A percentile compares a stretch with the other conserved stretches of the same genome.
These are phyloP conservation scores for Megacollybia platyphylla DNA, from an alignment of 1,284 basidiomycete genomes.

Conservation along the genomic window DNA sequence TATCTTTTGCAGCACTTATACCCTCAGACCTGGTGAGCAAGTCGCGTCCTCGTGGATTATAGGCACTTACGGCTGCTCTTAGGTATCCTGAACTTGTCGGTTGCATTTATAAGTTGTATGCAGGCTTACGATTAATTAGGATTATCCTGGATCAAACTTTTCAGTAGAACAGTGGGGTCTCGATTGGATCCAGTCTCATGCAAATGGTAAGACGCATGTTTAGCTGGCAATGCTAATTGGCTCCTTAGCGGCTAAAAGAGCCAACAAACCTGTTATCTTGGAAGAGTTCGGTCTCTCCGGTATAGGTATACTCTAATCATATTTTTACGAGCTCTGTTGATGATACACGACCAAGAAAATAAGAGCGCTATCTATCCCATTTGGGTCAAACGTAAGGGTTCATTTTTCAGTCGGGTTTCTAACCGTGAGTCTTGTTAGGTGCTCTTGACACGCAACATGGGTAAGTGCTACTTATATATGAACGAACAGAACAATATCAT, in stretches of 20 bases:
- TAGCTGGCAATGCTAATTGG: not conserved
- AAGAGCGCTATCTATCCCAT: slow-evolving; percentile 35
- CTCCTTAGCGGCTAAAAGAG: slow-evolving; percentile 30
- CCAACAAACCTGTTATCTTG: slow-evolving; percentile 36
- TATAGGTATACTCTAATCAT: slow-evolving; percentile 16
- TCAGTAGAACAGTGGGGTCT: slow-evolving; percentile 36
- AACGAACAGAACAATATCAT: slow-evolving; percentile 1
- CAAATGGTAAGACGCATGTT: slow-evolving; percentile 17
- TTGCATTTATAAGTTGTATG: too few species aligned
- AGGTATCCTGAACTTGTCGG: slow-evolving; percentile 22
- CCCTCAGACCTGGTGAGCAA: slow-evolving; percentile 31
- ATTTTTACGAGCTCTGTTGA: not conserved
- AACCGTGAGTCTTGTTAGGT: not conserved
- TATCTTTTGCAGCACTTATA: slow-evolving; percentile 31
- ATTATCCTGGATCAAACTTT: slow-evolving; percentile 37
- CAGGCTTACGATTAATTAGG: slow-evolving; percentile 13
- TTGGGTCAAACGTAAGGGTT: slow-evolving; percentile 26
- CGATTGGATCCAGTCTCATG: slow-evolving; percentile 39
- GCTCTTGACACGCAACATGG: slow-evolving; percentile 36
- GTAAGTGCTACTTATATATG: slow-evolving; percentile 19
- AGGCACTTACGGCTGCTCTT: not conserved
- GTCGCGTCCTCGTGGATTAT: not conserved
- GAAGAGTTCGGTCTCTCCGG: slow-evolving; percentile 43
- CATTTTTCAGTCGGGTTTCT: not conserved
- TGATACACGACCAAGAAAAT: slow-evolving; percentile 22